Base-by-base conservation (phyloP, 2,329 filamentous ascomycete genomes). In the Coniochaeta sp. region DNA sequence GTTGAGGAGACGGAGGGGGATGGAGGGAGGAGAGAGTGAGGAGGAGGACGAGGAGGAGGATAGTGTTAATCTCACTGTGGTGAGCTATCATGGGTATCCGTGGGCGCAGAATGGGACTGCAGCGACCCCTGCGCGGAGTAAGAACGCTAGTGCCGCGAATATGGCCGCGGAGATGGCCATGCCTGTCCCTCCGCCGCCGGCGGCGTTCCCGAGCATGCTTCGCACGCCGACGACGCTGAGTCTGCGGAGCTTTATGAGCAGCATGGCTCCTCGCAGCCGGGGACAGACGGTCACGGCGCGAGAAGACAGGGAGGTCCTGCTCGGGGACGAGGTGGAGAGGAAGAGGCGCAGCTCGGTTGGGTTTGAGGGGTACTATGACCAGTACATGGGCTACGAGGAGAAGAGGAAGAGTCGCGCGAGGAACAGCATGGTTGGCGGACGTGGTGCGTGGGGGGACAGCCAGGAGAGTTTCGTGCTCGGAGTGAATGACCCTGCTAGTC, bases 401-500 rank as follows among this genome's bases (percentile, higher is more conserved):
- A 64, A 58, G 55, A 56, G 63, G 33, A 40, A 58, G 24, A 62
- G 60, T 58, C 22, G 38, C 52, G 55, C 59, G 34, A 50, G 47
- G 14, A 47, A 28, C 26, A 62, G 61, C 36, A 22, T 52, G 43
- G 57, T 40, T 5, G 34, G 61, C 31, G 59, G 58, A 9, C 19
- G 43, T 3, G 24, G 43, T 12, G 57, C 47, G 9, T 71, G 69
- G 68, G 62, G 62, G 11, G 63, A 68, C 38, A 71, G 67, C 59
- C 69, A 72, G 63, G 70, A 70, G 59, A 72, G 69, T 43, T 67
- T 72, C 34, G 70, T 71, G 31, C 59, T 70, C 26, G 69, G 69
- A 7, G 43, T 67, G 61, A 70, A 71, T 59, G 69, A 72, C 52
- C 68, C 69, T 0, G 62, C 68, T 19, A 69, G 67, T 52, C 66